These are phyloP conservation scores for Tremella mesenterica DNA, from an alignment of 768 basidiomycete genomes.

Conservation along the genomic window DNA sequence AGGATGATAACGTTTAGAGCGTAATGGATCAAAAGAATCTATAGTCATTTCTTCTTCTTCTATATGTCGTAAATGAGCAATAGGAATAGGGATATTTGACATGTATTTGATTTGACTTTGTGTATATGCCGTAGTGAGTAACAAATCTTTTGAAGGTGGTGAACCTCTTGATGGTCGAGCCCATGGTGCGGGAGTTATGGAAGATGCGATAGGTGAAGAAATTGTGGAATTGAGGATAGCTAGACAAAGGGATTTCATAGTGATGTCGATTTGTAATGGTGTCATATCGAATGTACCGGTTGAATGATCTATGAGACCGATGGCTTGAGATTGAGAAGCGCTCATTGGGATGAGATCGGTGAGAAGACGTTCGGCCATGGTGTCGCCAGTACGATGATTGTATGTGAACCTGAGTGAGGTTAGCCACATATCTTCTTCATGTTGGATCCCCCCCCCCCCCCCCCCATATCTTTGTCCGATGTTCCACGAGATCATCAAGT, in stretches of 20 bases:
- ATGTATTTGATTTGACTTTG: background rate
- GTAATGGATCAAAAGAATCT: constrained; percentile 33
- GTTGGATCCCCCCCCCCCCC: too few relatives aligned
- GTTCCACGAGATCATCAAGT: too few relatives aligned
- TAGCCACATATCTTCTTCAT: too few relatives aligned
- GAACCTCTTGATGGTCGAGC: background rate
- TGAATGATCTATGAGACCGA: background rate
- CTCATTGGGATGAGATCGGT: background rate
- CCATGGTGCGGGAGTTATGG: background rate
- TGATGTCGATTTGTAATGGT: background rate
- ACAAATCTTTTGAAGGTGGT: background rate
- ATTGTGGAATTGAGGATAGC: background rate
- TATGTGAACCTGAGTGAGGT: background rate
- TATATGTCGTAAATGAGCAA: background rate
- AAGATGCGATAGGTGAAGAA: background rate
- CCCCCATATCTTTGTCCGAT: too few relatives aligned
- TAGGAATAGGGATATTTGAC: background rate
- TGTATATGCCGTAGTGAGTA: background rate
- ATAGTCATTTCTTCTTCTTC: constrained; percentile 23
- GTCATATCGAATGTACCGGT: background rate
- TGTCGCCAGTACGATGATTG: background rate
- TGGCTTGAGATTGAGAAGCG: background rate
- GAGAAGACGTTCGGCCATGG: background rate
- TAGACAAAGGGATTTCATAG: background rate
- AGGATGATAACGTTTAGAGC: constrained; percentile 34